Conservation (phyloP, 352 stramenopile genomes). For the Pythium folliculosum region DNA sequence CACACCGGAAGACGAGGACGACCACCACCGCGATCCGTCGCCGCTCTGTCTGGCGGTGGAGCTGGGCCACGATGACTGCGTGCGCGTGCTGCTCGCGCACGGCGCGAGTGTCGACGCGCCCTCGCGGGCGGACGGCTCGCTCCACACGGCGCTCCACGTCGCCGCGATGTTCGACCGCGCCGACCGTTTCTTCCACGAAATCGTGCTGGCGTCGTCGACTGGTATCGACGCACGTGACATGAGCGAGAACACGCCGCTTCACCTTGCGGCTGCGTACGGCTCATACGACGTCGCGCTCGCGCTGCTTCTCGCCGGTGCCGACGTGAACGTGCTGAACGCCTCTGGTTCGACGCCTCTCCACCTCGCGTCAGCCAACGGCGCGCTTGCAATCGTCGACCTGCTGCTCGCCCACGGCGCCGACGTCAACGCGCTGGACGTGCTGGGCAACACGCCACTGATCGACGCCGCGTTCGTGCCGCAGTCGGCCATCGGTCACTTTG, state of each 20-base stretch:
- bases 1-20: not conserved
- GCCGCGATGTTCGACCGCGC: slow-evolving; percentile 35
- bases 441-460: slow-evolving; percentile 42
- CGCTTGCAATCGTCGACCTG: slow-evolving; percentile 28
- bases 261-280: slow-evolving; percentile 42
- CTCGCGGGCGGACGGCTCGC: slow-evolving; percentile 18
- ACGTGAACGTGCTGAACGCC: slow-evolving; percentile 36
- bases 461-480: slow-evolving; percentile 41
- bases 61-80: slow-evolving; percentile 1
- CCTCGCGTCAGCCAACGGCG: slow-evolving; percentile 40
- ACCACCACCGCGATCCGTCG: slow-evolving; percentile 13
- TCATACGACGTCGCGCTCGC: slow-evolving; percentile 19
- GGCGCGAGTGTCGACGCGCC: slow-evolving; percentile 29
- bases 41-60: slow-evolving; percentile 23
- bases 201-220: slow-evolving; percentile 15
- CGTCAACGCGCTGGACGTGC: slow-evolving; percentile 30
- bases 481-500: slow-evolving; percentile 32
- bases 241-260: slow-evolving; percentile 41
- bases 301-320: slow-evolving; percentile 29
- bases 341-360: slow-evolving; percentile 33
- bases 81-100: slow-evolving; percentile 31
- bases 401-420: slow-evolving; percentile 35
- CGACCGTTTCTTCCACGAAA: not conserved
- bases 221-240: slow-evolving; percentile 33
- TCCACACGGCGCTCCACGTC: slow-evolving; percentile 37